Conservation (phyloP, 345 rosid species). For the Eucalyptus sp. region DNA sequence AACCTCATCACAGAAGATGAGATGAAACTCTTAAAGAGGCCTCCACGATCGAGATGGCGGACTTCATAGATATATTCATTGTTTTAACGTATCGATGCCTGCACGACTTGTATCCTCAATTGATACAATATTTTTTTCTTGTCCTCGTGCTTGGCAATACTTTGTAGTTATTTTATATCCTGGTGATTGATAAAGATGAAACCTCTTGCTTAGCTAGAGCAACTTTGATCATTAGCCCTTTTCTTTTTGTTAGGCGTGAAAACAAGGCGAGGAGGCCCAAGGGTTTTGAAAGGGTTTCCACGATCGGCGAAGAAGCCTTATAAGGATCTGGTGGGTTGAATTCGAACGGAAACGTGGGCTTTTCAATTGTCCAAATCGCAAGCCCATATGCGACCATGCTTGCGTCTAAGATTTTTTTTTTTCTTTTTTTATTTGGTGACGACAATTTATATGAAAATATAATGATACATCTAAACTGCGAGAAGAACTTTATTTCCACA, state of each 20-base stretch:
- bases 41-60: fast-evolving
- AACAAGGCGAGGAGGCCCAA: neutral
- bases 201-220: fast-evolving
- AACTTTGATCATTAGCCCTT: neutral
- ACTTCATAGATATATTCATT: no score
- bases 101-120: no score
- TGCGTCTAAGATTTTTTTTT: neutral
- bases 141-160: no score
- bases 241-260: no score
- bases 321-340: no score
- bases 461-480: neutral
- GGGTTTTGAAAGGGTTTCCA: neutral
- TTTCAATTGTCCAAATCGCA: neutral
- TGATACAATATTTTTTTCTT: no score
- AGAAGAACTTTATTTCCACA: neutral
- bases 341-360: neutral
- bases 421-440: fast-evolving
- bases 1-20: no score
- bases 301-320: no score
- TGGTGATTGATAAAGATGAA: no score
- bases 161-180: no score
- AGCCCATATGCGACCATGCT: neutral
- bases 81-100: fast-evolving
- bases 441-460: neutral
- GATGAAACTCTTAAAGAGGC: no score